These are phyloP conservation scores for Boletus rubropictus DNA, from an alignment of 768 basidiomycete species.

Conservation along the genomic window DNA sequence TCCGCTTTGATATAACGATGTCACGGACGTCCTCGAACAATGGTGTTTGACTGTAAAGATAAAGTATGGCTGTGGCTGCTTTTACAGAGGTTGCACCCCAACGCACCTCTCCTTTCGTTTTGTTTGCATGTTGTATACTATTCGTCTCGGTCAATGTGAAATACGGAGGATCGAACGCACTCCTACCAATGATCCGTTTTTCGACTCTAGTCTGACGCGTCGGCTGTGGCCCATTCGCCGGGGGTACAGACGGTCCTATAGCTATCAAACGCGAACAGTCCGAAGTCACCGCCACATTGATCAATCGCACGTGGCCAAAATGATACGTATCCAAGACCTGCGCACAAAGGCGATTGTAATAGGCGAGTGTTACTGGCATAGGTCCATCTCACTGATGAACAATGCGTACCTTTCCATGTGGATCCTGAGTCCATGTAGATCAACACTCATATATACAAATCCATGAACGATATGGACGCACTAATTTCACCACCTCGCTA, in stretches of 20 bases:
- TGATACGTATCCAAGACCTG: constrained; percentile 38
- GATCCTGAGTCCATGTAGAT: constrained; percentile 28
- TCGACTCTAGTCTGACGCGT: constrained; percentile 42
- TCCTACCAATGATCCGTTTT: constrained; percentile 47
- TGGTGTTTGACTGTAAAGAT: constrained; percentile 40
- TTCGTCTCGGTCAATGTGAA: constrained; percentile 1
- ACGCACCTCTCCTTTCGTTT: constrained; percentile 43
- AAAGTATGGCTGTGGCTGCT: neutral
- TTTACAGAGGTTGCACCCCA: neutral
- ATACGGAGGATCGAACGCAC: neutral
- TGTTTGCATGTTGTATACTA: constrained; percentile 45
- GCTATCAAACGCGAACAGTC: constrained; percentile 42
- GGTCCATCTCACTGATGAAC: neutral
- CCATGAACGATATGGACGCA: constrained; percentile 13
- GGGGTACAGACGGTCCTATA: constrained; percentile 41
- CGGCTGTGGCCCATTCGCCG: constrained; percentile 39
- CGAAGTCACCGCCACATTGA: constrained; percentile 46
- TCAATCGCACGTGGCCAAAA: constrained; percentile 40
- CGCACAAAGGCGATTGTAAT: neutral
- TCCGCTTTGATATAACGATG: constrained; percentile 40
- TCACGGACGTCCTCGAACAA: constrained; percentile 50
- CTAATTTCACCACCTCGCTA: constrained; percentile 41
- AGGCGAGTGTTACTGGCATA: too few species aligned
- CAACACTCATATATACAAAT: neutral
- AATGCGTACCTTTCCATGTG: constrained; percentile 33